Base-by-base conservation (phyloP, 2,329 filamentous ascomycete genomes). In the Xylariaceae sp. region DNA sequence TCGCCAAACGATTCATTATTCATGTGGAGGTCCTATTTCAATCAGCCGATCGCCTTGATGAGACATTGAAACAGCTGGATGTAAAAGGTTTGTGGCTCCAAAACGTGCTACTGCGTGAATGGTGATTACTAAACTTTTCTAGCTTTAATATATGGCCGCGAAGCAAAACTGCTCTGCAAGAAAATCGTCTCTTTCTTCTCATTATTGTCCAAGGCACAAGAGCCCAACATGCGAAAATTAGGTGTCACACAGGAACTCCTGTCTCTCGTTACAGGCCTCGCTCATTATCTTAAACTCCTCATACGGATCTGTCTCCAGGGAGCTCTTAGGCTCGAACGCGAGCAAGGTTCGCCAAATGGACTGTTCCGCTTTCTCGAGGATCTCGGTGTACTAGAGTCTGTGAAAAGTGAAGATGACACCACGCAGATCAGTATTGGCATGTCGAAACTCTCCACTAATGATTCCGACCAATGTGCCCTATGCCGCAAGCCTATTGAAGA, bases 141-240 rank as follows among this genome's bases (percentile, higher is more conserved):
- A 88, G 91, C 88, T 59, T 80, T 99, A 58, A 89, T 91, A 7
- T 99, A 97, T 69, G 88, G 88, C 19, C 85, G 94, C 65, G 94
- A 99, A 75, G 89, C 94, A n/a, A 99, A 99, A 73, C 79, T 99
- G 49, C 82, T 99, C n/a, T 99, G 94, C 78, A 99, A 99, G 73
- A 99, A 99, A 73, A 95, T 99, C 52, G 94, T 99, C 4, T 89
- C 92, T 30, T 99, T 99, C 76, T 99, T 99, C 71, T 91, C 91
- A 9, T 77, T 99, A 19, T 79, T 99, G 6, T 95, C 92, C 4
- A 96, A 96, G 71, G 94, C 91, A 1, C 92, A 97, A 68, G 91
- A 96, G 67, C 89, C 86, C 6, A 89, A 87, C n/a, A 85, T 89
- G 39, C 82, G 89, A 55, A 94, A 96, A 69, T 83, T 97, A 42